These are phyloP conservation scores for Taphrina communis DNA, from an alignment of 1,139 yeast genomes.

Conservation along the genomic window DNA sequence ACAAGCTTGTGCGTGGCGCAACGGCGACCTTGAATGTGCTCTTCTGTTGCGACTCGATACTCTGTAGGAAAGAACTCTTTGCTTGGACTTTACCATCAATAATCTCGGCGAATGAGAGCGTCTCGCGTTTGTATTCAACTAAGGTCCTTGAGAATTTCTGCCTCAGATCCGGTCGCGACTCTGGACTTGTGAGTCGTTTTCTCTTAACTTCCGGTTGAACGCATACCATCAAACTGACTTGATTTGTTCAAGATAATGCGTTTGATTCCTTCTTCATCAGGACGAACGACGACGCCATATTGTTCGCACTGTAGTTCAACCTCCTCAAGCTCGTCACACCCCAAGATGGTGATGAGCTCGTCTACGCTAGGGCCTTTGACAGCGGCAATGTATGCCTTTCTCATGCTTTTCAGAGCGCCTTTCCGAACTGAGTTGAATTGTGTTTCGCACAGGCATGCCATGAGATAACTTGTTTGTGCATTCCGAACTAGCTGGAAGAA, in stretches of 20 bases:
- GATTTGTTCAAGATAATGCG: slow-evolving; percentile 40
- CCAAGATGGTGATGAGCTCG: slow-evolving; percentile 38
- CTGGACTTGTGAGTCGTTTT: not conserved
- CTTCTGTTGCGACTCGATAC: not conserved
- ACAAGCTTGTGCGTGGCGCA: not conserved
- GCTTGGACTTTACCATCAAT: slow-evolving; percentile 10
- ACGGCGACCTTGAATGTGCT: not conserved
- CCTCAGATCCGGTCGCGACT: slow-evolving; percentile 24
- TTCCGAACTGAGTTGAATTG: slow-evolving; percentile 81
- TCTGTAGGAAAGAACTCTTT: not conserved
- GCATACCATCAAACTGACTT: slow-evolving; percentile 38
- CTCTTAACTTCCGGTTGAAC: not conserved
- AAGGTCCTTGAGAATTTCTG: slow-evolving; percentile 28
- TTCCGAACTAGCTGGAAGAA: slow-evolving; percentile 66
- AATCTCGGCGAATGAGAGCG: slow-evolving; percentile 28
- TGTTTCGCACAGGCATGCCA: slow-evolving; percentile 78
- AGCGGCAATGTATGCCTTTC: slow-evolving; percentile 41
- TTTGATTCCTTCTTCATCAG: slow-evolving; percentile 23
- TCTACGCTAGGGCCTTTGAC: slow-evolving; percentile 36
- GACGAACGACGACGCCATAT: slow-evolving; percentile 35
- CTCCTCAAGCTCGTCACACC: slow-evolving; percentile 40
- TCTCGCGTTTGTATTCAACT: slow-evolving; percentile 40
- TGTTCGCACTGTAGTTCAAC: slow-evolving; percentile 38
- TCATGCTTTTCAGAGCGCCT: slow-evolving; percentile 71
- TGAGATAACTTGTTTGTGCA: slow-evolving; percentile 66